Conservation (phyloP, 768 basidiomycete species). For the Naganishia kalamii region DNA sequence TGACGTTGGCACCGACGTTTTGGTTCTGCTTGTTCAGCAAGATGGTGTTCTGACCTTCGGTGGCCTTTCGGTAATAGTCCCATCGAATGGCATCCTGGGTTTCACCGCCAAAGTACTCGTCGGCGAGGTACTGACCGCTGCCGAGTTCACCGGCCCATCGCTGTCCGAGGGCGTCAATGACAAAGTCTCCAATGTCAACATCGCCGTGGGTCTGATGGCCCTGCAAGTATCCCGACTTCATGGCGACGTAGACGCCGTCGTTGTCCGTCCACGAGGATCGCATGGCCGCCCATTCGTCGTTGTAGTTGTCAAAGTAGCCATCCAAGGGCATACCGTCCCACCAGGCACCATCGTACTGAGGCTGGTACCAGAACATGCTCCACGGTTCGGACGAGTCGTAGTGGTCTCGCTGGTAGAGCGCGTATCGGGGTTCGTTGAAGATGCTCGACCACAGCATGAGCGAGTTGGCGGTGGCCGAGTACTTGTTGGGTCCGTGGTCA, state of each 20-base stretch:
- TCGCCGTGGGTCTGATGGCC: constrained; percentile 93
- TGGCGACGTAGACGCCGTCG: constrained; percentile 73
- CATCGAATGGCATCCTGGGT: constrained; percentile 66
- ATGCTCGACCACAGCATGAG: constrained; percentile 69
- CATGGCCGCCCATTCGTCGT: constrained; percentile 85
- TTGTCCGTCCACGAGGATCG: constrained; percentile 86
- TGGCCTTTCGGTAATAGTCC: constrained; percentile 92
- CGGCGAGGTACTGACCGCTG: constrained; percentile 71
- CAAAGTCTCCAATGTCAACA: constrained; percentile 89
- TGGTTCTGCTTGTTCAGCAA: constrained; percentile 72
- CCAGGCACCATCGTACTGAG: constrained; percentile 74
- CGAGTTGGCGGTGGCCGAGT: constrained; percentile 81
- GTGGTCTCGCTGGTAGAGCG: constrained; percentile 87
- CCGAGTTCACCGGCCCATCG: constrained; percentile 96
- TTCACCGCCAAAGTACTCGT: constrained; percentile 71
- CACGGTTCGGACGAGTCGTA: constrained; percentile 73
- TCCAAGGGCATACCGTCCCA: constrained; percentile 83
- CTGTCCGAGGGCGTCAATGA: constrained; percentile 83
- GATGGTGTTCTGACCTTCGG: constrained; percentile 95
- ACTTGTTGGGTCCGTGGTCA: constrained; percentile 91
- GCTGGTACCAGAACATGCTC: constrained; percentile 88
- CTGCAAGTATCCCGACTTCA: constrained; percentile 75
- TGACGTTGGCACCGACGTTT: constrained; percentile 59
- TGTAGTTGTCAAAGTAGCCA: constrained; percentile 63
- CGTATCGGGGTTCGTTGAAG: constrained; percentile 66